Base-by-base conservation (phyloP, 352 stramenopile species). In the Phytopythium chamaehyphon region DNA sequence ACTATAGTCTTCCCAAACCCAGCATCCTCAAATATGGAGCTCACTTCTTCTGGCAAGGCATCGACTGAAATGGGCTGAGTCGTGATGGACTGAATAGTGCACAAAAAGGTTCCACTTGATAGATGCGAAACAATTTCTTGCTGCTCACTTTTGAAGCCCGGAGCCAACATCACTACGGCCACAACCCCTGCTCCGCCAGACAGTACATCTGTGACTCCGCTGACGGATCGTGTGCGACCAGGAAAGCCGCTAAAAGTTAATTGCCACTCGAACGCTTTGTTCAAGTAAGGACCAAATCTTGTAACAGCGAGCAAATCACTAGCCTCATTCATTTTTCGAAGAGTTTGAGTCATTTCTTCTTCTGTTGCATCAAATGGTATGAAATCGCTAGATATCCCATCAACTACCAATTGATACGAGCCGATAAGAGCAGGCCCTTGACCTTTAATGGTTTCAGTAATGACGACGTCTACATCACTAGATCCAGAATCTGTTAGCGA, bases 401-500 rank as follows among this genome's bases (percentile, higher is more conserved):
- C 75, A 43, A 86, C 59, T 15, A 59, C 24, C n/a, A 86, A 60
- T 47, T 58, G 22, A 42, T 82, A 83, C 2, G 62, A 77, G 4
- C 75, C 71, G 11, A 57, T 64, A 21, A 86, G 54, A 15, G 65
- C 56, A 2, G 61, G 28, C 1, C 75, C 71, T 50, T 71, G 54
- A 0, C 75, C 75, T 53, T 76, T 72, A 3, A 73, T 47, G 1
- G 70, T 31, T 40, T 93, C 83, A n/a, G 51, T 24, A 10, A 84
- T 50, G 15, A 58, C 53, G 5, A 90, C 51, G 5, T 24, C 26
- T 6, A 86, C 47, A 50, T 90, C 76, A 6, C 57, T 43, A 0
- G 74, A 65, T 12, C 71, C 69, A 1, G 65, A 84, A 33, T 84
- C 77, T 18, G 64, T 48, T 0, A 89, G 54, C 9, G 68, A 75